Evolutionary conservation across 2,329 filamentous ascomycete species (phyloP).

Genomic region (Aspergillus sp.): DNA sequence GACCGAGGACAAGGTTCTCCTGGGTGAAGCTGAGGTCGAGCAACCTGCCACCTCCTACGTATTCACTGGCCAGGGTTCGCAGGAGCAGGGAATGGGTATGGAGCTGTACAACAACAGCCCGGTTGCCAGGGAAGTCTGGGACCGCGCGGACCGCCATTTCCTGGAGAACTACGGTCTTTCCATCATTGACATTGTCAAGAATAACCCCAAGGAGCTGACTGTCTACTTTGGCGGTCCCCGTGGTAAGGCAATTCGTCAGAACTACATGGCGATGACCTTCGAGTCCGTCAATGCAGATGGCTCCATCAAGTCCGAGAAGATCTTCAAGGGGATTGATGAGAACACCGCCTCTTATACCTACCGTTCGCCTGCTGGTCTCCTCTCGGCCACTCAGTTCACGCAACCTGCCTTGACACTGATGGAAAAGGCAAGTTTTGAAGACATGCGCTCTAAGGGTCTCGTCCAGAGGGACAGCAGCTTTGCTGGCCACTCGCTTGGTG

Average conservation of each 20-base stretch:
- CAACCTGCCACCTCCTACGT: constrained; percentile 95
- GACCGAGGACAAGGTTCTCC: constrained; percentile 89
- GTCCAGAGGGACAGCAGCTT: constrained; percentile 96
- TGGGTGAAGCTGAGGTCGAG: constrained; percentile 94
- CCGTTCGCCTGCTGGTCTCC: constrained; percentile 83
- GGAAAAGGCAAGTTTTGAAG: constrained; percentile 99
- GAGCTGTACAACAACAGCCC: constrained; percentile 89
- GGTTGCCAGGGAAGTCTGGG: constrained; percentile 96
- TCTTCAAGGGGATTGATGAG: constrained; percentile 97
- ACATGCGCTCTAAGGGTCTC: constrained; percentile 95
- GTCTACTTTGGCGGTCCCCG: constrained; percentile 96
- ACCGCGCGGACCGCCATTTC: constrained; percentile 94
- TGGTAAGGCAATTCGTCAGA: constrained; percentile 94
- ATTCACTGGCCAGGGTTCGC: constrained; percentile 96
- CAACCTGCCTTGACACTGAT: constrained; percentile 95
- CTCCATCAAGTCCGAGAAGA: constrained; percentile 93
- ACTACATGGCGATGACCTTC: constrained; percentile 99
- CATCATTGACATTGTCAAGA: constrained; percentile 98
- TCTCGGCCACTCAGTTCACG: constrained; percentile 97
- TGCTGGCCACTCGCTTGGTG: constrained; percentile 93
- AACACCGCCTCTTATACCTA: constrained; percentile 94
- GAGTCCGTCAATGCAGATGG: constrained; percentile 94
- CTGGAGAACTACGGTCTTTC: constrained; percentile 98
- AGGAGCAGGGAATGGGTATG: constrained; percentile 99
- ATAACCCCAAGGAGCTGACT: constrained; percentile 98